phyloP scores from a whole-genome alignment of 2,329 filamentous ascomycete genomes.

The Teratosphaeria nubilosa region DNA sequence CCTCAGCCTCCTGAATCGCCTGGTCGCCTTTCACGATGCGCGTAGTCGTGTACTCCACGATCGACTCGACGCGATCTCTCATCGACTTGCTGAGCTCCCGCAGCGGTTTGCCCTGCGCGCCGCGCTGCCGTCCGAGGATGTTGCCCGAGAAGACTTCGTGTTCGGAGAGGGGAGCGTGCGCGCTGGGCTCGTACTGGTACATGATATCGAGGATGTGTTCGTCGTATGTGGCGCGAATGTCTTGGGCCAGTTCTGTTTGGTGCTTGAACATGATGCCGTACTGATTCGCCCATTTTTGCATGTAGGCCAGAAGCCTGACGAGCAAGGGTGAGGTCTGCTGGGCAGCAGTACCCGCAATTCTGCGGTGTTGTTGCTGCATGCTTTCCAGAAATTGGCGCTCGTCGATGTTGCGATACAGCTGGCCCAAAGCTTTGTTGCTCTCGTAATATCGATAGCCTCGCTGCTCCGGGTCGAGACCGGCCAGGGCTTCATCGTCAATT shows the following conservation, averaged over 20 bases:
- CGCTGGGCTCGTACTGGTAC: conserved; percentile 34
- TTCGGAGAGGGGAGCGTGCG: conserved; percentile 36
- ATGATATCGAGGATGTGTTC: conserved; percentile 40
- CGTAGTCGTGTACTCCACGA: conserved; percentile 32
- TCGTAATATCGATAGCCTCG: conserved; percentile 48
- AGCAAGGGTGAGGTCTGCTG: not conserved
- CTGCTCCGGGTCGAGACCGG: conserved; percentile 18
- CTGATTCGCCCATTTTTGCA: conserved; percentile 22
- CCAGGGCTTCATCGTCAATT: conserved; percentile 35
- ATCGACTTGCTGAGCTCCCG: conserved; percentile 28
- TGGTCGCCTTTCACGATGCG: conserved; percentile 35
- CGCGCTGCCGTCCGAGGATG: conserved; percentile 42
- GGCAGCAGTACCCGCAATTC: conserved; percentile 7
- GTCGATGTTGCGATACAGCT: conserved; percentile 62
- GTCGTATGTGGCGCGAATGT: conserved; percentile 43
- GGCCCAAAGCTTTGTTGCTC: conserved; percentile 58
- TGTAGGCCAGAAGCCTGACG: conserved; percentile 18
- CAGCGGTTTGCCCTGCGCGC: conserved; percentile 21
- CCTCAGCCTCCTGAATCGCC: conserved; percentile 12
- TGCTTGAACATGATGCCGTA: conserved; percentile 28
- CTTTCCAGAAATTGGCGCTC: conserved; percentile 55
- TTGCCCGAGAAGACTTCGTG: conserved; percentile 48
- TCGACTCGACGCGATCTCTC: conserved; percentile 31
- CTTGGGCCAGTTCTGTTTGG: conserved; percentile 26
- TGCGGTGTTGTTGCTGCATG: conserved; percentile 24